Conservation (phyloP, 768 basidiomycete genomes). For the Phanerochaete carnosa region DNA sequence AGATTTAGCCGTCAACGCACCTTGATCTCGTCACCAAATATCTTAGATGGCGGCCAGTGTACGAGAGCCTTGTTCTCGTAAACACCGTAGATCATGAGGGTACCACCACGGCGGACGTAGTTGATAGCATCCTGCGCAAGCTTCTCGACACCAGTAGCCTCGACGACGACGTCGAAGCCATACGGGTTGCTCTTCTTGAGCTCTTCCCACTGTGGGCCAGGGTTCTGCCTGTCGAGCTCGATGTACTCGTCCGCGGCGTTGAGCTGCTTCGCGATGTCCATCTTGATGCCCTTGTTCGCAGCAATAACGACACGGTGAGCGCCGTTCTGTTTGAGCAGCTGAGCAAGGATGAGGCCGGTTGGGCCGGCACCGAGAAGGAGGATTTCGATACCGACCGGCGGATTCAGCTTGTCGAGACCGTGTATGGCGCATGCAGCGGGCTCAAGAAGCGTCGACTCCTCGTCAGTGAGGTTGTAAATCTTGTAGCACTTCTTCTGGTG, state of each 20-base stretch:
- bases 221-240: conserved; percentile 74
- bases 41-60: conserved; percentile 85
- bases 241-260: conserved; percentile 83
- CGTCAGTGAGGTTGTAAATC: conserved; percentile 82
- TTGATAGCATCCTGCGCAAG: conserved; percentile 85
- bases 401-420: conserved; percentile 83
- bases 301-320: conserved; percentile 80
- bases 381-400: conserved; percentile 80
- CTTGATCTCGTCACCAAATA: conserved; percentile 71
- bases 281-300: conserved; percentile 89
- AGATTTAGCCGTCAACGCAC: conserved; percentile 24
- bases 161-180: conserved; percentile 85
- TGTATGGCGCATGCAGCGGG: conserved; percentile 91
- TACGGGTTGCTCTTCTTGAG: conserved; percentile 80
- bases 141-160: conserved; percentile 84
- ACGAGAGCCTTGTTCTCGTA: conserved; percentile 85
- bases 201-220: conserved; percentile 75
- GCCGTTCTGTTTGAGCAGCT: conserved; percentile 84
- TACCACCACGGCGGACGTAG: conserved; percentile 86
- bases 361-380: conserved; percentile 89
- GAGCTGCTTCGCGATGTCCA: conserved; percentile 77
- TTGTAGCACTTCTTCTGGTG: conserved; percentile 80
- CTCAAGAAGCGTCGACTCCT: conserved; percentile 85
- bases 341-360: conserved; percentile 87
- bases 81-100: conserved; percentile 87